Evolutionary conservation across 805 yeast species (phyloP).

Genomic region (Komagataella phaffii): DNA sequence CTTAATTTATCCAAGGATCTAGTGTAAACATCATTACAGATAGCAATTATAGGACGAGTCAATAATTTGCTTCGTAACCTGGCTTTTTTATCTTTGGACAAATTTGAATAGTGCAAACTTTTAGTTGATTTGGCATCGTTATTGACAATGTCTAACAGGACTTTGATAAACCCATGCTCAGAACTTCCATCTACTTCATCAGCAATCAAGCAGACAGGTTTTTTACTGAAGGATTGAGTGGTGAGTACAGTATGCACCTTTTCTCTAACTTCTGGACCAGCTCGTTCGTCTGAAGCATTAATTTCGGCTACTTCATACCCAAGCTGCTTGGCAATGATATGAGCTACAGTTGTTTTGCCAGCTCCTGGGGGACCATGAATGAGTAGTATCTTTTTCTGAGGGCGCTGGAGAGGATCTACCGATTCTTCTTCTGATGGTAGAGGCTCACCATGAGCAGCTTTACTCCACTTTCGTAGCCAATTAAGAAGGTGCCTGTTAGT

Average conservation of each 20-base stretch:
- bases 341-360: conserved; percentile 86
- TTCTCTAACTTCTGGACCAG: conserved; percentile 40
- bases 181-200: conserved; percentile 85
- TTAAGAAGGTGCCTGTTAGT: conserved; percentile 42
- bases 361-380: conserved; percentile 90
- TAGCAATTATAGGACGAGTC: conserved; percentile 77
- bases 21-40: conserved; percentile 80
- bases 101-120: conserved; percentile 7
- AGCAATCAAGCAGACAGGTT: conserved; percentile 70
- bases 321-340: conserved; percentile 67
- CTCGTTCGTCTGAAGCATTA: conserved; percentile 75
- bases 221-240: conserved; percentile 50
- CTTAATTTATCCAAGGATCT: conserved; percentile 64
- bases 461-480: conserved; percentile 62
- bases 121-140: conserved; percentile 43
- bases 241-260: conserved; percentile 50
- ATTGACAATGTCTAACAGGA: conserved; percentile 40
- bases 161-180: conserved; percentile 49
- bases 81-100: conserved; percentile 11
- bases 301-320: conserved; percentile 75
- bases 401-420: conserved; percentile 42
- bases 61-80: conserved; percentile 23
- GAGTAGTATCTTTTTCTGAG: conserved; percentile 48
- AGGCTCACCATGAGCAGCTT: conserved; percentile 18
- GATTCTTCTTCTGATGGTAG: conserved; percentile 4